phyloP scores from a whole-genome alignment of 78 protist genomes.

The Dictyostelium capitatum region DNA sequence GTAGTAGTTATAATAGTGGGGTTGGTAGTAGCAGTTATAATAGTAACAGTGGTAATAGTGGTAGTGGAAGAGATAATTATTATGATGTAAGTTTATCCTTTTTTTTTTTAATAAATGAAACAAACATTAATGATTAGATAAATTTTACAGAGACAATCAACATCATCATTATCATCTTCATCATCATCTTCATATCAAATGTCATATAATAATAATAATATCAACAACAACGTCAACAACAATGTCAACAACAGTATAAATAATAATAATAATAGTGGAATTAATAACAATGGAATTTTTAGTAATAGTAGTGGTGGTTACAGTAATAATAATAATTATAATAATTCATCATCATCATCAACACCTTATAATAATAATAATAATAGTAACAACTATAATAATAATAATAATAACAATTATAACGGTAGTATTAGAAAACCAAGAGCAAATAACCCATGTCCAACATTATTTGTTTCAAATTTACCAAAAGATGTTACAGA shows the following conservation, averaged over 20 bases:
- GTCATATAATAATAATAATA: background rate
- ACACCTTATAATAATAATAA: background rate
- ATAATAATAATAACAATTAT: background rate
- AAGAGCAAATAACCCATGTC: background rate
- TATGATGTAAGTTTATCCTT: no score
- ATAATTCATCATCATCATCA: background rate
- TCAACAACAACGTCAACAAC: background rate
- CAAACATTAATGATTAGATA: no score
- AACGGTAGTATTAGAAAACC: background rate
- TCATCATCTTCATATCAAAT: slow-evolving; percentile 3
- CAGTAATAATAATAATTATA: no score
- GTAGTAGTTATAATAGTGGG: no score
- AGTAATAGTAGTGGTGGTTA: no score
- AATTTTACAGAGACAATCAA: background rate
- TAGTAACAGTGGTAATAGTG: no score
- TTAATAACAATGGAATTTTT: no score
- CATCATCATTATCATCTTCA: background rate
- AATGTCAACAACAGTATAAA: background rate
- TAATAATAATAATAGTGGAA: background rate
- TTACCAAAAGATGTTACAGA: slow-evolving; percentile 80
- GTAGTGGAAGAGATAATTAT: no score
- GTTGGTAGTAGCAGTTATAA: no score
- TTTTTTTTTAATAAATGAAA: no score
- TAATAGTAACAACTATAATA: background rate
- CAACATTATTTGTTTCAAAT: slow-evolving; percentile 77